Conservation (phyloP, 2,329 filamentous ascomycete species). For the Fusarium sp. region DNA sequence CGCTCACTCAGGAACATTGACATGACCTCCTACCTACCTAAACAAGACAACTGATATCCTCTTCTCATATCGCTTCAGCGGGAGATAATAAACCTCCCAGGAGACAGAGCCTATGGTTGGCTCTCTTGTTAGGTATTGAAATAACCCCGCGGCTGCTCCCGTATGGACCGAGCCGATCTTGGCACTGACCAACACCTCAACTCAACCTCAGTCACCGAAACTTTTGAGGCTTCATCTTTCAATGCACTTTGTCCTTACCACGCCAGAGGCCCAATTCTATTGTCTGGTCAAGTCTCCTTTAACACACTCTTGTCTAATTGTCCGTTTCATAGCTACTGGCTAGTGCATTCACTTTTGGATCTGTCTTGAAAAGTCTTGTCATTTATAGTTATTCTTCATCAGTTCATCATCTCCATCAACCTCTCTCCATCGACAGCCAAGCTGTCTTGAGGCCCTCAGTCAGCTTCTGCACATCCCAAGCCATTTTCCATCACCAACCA, state of each 20-base stretch:
- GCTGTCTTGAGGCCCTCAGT: constrained; percentile 11
- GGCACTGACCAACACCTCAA: constrained; percentile 18
- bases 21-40: neutral
- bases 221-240: constrained; percentile 23
- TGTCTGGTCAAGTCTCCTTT: neutral
- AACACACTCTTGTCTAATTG: neutral
- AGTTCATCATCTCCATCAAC: neutral
- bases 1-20: neutral
- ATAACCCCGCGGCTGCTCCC: constrained; percentile 37
- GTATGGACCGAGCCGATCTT: constrained; percentile 36
- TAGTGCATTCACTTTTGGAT: neutral
- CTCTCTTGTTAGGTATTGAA: neutral
- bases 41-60: neutral
- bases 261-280: neutral
- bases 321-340: neutral
- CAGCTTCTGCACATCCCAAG: neutral
- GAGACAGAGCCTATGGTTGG: neutral
- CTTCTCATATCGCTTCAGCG: neutral
- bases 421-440: constrained; percentile 9
- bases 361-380: constrained; percentile 1
- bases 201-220: constrained; percentile 25
- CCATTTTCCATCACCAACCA: constrained; percentile 1
- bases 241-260: constrained; percentile 5
- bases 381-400: constrained; percentile 8
- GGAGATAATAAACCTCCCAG: neutral